Conservation (phyloP, 1,139 yeast species). For the Petasospora fabianii region DNA sequence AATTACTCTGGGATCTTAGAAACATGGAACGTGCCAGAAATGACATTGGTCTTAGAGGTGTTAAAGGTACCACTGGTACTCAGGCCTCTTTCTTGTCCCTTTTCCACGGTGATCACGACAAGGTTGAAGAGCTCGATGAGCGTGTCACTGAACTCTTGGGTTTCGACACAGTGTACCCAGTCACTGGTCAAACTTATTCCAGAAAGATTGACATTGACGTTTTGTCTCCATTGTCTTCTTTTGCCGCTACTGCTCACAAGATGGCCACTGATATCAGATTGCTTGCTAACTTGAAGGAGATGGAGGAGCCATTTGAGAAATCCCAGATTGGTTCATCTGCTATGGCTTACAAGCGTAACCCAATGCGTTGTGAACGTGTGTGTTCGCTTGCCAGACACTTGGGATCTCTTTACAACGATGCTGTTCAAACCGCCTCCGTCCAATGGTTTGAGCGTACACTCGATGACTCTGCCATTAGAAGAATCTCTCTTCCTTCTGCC, state of each 20-base stretch:
- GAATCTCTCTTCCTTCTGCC: slow-evolving; percentile 95
- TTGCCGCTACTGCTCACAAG: slow-evolving; percentile 96
- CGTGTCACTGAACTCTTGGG: slow-evolving; percentile 92
- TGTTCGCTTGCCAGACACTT: slow-evolving; percentile 95
- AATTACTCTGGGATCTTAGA: slow-evolving; percentile 94
- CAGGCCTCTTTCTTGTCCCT: slow-evolving; percentile 94
- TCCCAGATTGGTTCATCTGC: slow-evolving; percentile 97
- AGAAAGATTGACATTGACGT: slow-evolving; percentile 97
- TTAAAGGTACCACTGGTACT: slow-evolving; percentile 98
- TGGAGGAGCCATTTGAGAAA: slow-evolving; percentile 98
- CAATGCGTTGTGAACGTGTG: slow-evolving; percentile 99
- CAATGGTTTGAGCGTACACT: slow-evolving; percentile 99
- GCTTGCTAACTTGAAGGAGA: slow-evolving; percentile 92
- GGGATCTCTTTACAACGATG: slow-evolving; percentile 87
- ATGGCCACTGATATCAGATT: slow-evolving; percentile 96
- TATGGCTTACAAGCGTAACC: slow-evolving; percentile 99
- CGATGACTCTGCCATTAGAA: slow-evolving; percentile 97
- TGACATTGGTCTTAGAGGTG: slow-evolving; percentile 96
- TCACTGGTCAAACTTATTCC: slow-evolving; percentile 97
- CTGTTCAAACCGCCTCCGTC: slow-evolving; percentile 93
- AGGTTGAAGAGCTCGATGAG: slow-evolving; percentile 88
- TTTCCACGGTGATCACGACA: slow-evolving; percentile 95
- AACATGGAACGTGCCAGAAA: slow-evolving; percentile 94
- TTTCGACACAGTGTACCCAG: slow-evolving; percentile 92
- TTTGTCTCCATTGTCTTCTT: slow-evolving; percentile 85